Evolutionary conservation across 805 yeast genomes (phyloP).

Genomic region (Candida ascalaphidarum): DNA sequence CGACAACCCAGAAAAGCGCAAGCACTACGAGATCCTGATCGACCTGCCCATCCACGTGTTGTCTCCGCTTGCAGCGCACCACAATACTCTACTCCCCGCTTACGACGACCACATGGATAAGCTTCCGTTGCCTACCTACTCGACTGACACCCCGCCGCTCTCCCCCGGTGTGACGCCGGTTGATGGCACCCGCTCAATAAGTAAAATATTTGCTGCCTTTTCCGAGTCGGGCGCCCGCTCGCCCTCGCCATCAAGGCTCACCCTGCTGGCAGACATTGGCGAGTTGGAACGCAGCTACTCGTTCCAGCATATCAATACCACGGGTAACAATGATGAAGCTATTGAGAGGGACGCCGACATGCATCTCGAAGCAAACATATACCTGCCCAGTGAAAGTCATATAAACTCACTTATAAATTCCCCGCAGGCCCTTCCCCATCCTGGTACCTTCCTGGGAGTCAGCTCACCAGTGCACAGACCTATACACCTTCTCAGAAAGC

Average conservation of each 20-base stretch:
- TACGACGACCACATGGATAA: constrained; percentile 30
- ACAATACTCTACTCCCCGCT: constrained; percentile 69
- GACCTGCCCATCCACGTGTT: constrained; percentile 90
- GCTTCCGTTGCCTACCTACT: constrained; percentile 15
- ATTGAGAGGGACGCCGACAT: constrained; percentile 27
- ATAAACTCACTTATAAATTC: constrained; percentile 36
- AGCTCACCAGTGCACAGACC: constrained; percentile 36
- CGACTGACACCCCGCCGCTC: constrained; percentile 35
- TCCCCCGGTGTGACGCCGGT: constrained; percentile 49
- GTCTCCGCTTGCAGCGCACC: constrained; percentile 71
- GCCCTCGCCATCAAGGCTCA: neutral
- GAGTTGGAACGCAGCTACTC: neutral
- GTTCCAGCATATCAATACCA: constrained; percentile 20
- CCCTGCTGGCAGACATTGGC: too few relatives aligned
- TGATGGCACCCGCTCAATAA: constrained; percentile 15
- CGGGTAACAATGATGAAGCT: constrained; percentile 21
- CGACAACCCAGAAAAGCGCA: constrained; percentile 49
- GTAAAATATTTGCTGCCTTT: too few relatives aligned
- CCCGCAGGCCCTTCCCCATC: constrained; percentile 56
- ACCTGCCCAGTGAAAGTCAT: constrained; percentile 43
- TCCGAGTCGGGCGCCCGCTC: too few relatives aligned
- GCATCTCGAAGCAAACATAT: constrained; percentile 39
- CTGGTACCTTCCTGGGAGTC: constrained; percentile 28
- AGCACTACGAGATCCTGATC: constrained; percentile 89
- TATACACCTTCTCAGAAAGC: constrained; percentile 44